phyloP scores from a whole-genome alignment of 768 basidiomycete species.

The Naematelia aurantialba region DNA sequence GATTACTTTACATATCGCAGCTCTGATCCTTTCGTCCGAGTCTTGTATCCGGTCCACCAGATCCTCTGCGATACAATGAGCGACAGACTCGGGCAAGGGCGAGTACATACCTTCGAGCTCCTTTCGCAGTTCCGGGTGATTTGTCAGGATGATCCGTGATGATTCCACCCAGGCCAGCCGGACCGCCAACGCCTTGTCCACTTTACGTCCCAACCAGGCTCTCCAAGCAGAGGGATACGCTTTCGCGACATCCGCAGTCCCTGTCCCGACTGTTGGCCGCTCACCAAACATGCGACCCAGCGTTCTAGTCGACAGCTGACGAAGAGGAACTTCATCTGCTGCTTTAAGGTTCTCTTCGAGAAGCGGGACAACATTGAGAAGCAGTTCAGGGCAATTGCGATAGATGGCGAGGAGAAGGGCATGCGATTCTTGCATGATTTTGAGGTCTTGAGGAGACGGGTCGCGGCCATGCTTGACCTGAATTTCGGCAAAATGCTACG shows the following conservation, averaged over 20 bases:
- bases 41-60: slow-evolving; percentile 68
- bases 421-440: slow-evolving; percentile 61
- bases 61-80: slow-evolving; percentile 29
- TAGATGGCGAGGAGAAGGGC: slow-evolving; percentile 78
- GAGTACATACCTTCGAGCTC: slow-evolving; percentile 66
- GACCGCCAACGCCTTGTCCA: slow-evolving; percentile 68
- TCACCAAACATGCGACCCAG: slow-evolving; percentile 80
- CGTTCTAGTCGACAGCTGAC: slow-evolving; percentile 76
- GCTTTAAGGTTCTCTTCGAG: slow-evolving; percentile 79
- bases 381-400: slow-evolving; percentile 69
- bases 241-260: slow-evolving; percentile 61
- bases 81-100: not conserved
- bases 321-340: slow-evolving; percentile 66
- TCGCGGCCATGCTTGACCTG: slow-evolving; percentile 53
- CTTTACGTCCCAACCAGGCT: slow-evolving; percentile 72
- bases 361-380: slow-evolving; percentile 87
- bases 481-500: slow-evolving; percentile 80
- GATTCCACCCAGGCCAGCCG: slow-evolving; percentile 76
- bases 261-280: slow-evolving; percentile 45
- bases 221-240: slow-evolving; percentile 83
- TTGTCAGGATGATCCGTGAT: slow-evolving; percentile 60
- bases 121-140: slow-evolving; percentile 64
- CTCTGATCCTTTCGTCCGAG: slow-evolving; percentile 85
- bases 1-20: slow-evolving; percentile 76
- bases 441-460: slow-evolving; percentile 33